These are phyloP conservation scores for Gyrodon lividus DNA, from an alignment of 768 basidiomycete genomes.

Conservation along the genomic window DNA sequence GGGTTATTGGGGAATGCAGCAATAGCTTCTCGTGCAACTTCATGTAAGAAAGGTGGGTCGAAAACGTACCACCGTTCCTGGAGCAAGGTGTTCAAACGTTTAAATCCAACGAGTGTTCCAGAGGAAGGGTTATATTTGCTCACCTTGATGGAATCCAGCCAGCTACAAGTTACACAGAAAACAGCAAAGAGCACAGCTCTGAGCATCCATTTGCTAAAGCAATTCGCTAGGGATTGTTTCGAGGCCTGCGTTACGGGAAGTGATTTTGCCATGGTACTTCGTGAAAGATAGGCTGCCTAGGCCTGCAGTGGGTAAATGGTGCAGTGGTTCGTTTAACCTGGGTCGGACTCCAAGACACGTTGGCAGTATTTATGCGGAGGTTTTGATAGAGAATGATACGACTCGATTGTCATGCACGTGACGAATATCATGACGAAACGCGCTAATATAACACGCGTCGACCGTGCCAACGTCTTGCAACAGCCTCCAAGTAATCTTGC, in stretches of 20 bases:
- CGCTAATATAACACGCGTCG: no score
- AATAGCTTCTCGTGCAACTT: slow-evolving; percentile 74
- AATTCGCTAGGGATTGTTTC: not conserved
- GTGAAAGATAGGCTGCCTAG: not conserved
- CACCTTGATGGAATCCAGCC: slow-evolving; percentile 67
- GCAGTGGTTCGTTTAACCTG: not conserved
- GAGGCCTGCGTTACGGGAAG: not conserved
- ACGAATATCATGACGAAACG: no score
- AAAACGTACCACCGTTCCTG: slow-evolving; percentile 89
- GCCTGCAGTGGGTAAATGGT: not conserved
- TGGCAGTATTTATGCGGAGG: not conserved
- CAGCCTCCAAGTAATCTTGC: no score
- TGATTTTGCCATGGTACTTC: slow-evolving; percentile 19
- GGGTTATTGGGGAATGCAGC: slow-evolving; percentile 62
- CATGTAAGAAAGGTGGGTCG: slow-evolving; percentile 67
- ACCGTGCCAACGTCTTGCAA: no score
- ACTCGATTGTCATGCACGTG: no score
- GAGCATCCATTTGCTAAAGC: slow-evolving; percentile 34
- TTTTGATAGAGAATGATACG: no score
- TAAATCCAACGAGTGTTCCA: not conserved
- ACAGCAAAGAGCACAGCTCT: slow-evolving; percentile 27
- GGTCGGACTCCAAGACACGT: not conserved
- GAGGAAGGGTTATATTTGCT: slow-evolving; percentile 3
- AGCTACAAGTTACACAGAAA: slow-evolving; percentile 40
- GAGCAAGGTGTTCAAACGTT: not conserved